A percentile compares a stretch with the other conserved stretches of the same genome.
These are phyloP conservation scores for Penicillium pulvis DNA, from an alignment of 495 filamentous ascomycete genomes.

Conservation along the genomic window DNA sequence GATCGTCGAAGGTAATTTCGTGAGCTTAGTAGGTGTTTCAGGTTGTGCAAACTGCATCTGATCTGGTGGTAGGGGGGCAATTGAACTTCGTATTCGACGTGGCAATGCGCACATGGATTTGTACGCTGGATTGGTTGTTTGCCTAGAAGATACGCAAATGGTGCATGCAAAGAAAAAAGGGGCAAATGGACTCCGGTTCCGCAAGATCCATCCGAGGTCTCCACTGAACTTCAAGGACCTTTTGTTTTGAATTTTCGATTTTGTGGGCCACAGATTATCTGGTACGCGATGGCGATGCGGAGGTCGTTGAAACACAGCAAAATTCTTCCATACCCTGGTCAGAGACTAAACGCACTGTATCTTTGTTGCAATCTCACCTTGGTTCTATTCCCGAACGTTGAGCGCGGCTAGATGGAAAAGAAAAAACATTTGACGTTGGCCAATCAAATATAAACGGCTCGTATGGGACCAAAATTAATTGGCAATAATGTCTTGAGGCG, in stretches of 20 bases:
- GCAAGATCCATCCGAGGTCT: constrained; percentile 30
- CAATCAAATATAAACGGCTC: constrained; percentile 10
- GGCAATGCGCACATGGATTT: not conserved
- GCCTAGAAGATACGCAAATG: not conserved
- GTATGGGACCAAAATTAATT: constrained; percentile 11
- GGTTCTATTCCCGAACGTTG: constrained; percentile 7
- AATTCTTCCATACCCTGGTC: not conserved
- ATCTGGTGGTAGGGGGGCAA: constrained; percentile 1
- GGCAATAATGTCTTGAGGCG: constrained; percentile 10
- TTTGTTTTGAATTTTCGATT: constrained; percentile 16
- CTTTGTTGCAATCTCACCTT: not conserved
- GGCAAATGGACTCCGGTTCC: constrained; percentile 11
- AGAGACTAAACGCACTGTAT: not conserved
- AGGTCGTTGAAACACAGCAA: not conserved
- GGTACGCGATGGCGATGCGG: constrained; percentile 2
- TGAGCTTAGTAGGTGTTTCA: constrained; percentile 36
- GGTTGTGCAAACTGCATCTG: constrained; percentile 17
- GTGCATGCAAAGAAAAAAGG: constrained; percentile 12
- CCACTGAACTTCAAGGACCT: constrained; percentile 19
- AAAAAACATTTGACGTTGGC: constrained; percentile 4
- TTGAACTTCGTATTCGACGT: constrained; percentile 1
- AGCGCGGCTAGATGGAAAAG: constrained; percentile 14
- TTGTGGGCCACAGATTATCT: not conserved
- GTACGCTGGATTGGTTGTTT: not conserved
- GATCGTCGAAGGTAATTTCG: constrained; percentile 39